phyloP scores from a whole-genome alignment of 345 rosid genomes.

The Euphorbia tirucalli region DNA sequence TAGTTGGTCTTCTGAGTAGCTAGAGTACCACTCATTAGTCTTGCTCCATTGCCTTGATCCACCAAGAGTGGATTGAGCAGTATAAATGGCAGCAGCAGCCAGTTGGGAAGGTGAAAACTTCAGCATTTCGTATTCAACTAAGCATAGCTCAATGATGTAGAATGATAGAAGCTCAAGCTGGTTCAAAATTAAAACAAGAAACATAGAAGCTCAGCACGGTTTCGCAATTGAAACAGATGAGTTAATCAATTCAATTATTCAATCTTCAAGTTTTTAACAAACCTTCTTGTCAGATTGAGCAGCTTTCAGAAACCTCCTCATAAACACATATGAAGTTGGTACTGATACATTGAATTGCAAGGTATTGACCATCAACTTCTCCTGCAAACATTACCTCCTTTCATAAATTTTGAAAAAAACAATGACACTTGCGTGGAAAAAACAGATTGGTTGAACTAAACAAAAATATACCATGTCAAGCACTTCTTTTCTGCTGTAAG shows the following conservation, averaged over 20 bases:
- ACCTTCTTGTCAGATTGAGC: slow-evolving; percentile 89
- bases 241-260: background rate
- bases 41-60: slow-evolving; percentile 52
- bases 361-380: slow-evolving; percentile 71
- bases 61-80: slow-evolving; percentile 52
- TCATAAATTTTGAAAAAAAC: background rate
- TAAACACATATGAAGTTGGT: slow-evolving; percentile 90
- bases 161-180: slow-evolving; percentile 84
- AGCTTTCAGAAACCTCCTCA: slow-evolving; percentile 90
- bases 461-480: slow-evolving; percentile 74
- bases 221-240: background rate
- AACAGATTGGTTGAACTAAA: background rate
- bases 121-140: slow-evolving; percentile 63
- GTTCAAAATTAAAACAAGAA: slow-evolving; percentile 5
- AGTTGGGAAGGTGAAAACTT: slow-evolving; percentile 58
- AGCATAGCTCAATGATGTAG: slow-evolving; percentile 66
- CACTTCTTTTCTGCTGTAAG: slow-evolving; percentile 79
- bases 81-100: slow-evolving; percentile 66
- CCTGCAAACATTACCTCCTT: slow-evolving; percentile 45
- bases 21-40: slow-evolving; percentile 50
- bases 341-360: slow-evolving; percentile 73
- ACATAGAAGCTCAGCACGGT: background rate
- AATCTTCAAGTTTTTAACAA: background rate
- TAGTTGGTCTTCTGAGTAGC: slow-evolving; percentile 54
- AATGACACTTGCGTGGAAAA: no score